A percentile compares a stretch with the other conserved stretches of the same genome.
Conservation (phyloP, 805 yeast genomes). For the Teunomyces gatunensis region DNA sequence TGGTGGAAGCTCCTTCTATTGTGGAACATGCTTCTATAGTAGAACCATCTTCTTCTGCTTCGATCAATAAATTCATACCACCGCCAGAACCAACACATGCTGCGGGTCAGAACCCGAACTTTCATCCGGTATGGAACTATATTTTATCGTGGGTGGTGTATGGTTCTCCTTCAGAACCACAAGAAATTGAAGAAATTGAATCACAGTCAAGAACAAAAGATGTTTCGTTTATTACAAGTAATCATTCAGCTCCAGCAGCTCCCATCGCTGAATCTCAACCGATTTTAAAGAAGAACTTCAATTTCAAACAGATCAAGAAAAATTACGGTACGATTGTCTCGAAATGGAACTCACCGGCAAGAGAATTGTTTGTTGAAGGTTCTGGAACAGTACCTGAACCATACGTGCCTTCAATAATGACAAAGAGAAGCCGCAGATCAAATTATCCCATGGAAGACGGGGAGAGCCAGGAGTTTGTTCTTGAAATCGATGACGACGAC, state of each 20-base stretch:
- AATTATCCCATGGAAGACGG: slow-evolving; percentile 3
- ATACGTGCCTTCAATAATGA: neutral
- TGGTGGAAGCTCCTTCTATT: neutral
- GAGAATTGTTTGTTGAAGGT: neutral
- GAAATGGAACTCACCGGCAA: slow-evolving; percentile 32
- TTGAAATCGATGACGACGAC: slow-evolving; percentile 26
- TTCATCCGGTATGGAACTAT: slow-evolving; percentile 39
- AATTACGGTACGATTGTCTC: slow-evolving; percentile 21
- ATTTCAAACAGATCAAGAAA: slow-evolving; percentile 12
- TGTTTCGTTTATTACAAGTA: neutral
- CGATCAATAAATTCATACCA: neutral
- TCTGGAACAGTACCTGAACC: neutral
- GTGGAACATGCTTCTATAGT: neutral
- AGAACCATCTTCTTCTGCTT: neutral
- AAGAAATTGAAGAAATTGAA: slow-evolving; percentile 4
- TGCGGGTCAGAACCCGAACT: slow-evolving; percentile 19
- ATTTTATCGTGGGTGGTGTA: slow-evolving; percentile 37
- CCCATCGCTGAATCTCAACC: too few species aligned
- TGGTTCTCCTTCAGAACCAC: slow-evolving; percentile 10
- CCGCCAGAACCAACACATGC: neutral
- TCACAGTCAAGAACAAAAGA: neutral
- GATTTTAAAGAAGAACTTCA: neutral
- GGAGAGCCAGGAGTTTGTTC: slow-evolving; percentile 22
- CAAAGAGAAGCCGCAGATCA: neutral
- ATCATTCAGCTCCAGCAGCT: too few species aligned